Base-by-base conservation (phyloP, 257 asterid species). In the Marsdenia floribunda region DNA sequence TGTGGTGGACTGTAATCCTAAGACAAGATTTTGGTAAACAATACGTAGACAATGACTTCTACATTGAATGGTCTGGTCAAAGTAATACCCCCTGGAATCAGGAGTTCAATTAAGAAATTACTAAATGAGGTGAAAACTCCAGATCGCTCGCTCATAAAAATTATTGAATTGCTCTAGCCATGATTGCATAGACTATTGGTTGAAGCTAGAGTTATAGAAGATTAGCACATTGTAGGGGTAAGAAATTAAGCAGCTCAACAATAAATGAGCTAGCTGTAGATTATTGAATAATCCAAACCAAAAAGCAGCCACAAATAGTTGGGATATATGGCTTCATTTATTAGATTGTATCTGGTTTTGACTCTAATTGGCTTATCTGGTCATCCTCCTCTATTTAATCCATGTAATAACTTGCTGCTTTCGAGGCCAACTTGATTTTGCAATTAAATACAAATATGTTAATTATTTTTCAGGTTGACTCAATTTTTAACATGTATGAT, bases 321-420 rank as follows among this genome's bases (percentile, higher is more conserved):
- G 13, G 47, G 16, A 59, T 47, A 59, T 47, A 47, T 5, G 38
- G 63, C 18, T 76, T 77, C 49, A 77, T 64, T 37, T 33, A 71
- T 77, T 77, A 24, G 5, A 37, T 71, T 47, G 49, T 59, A 24
- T 71, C 11, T 52, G 47, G 46, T 10, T 29, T 9, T 0, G 26
- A 44, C 19, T 15, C 24, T 13, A 8, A 24, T 71, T 68, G 6
- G 29, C 60, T 12, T 38, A 26, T 71, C 3, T 70, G 15, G 0
- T 10, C 15, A 33, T 71, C 60, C 44, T 40, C 29, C 47, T 69
- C 11, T 0, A 10, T 7, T 46, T 35, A 3, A n/a, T 49, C 6
- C 26, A 71, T 71, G 33, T 55, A 19, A 29, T 49, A 14, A 24
- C 67, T 19, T n/a, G 38, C 12, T 40, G 10, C 49, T 59, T 38